Conservation (phyloP, 1,284 basidiomycete species). For the Pholiota adiposa region DNA sequence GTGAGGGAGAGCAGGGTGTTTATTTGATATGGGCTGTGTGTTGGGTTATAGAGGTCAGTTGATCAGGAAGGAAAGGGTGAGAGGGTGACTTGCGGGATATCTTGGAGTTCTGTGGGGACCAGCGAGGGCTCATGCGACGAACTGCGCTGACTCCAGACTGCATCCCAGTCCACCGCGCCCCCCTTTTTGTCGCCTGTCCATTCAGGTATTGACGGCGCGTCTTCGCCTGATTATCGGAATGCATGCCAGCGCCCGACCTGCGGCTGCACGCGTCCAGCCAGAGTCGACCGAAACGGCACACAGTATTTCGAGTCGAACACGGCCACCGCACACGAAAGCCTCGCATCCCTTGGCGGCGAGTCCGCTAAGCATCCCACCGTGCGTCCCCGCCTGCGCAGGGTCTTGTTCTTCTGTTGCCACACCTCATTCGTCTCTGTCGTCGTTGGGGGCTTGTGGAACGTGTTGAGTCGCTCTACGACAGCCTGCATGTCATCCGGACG, state of each 20-base stretch:
- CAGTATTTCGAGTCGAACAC: constrained; percentile 44
- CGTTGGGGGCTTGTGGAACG: constrained; percentile 32
- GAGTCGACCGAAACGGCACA: constrained; percentile 59
- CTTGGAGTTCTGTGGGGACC: neutral
- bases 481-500: constrained; percentile 44
- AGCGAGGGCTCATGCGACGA: constrained; percentile 10
- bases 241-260: constrained; percentile 75
- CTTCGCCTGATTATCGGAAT: constrained; percentile 40
- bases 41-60: constrained; percentile 22
- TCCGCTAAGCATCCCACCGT: constrained; percentile 65
- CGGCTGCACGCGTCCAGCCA: constrained; percentile 56
- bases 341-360: constrained; percentile 18
- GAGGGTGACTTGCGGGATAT: neutral
- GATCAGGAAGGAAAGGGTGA: neutral
- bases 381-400: constrained; percentile 10
- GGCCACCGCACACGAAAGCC: constrained; percentile 57
- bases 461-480: constrained; percentile 47
- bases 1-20: constrained; percentile 59
- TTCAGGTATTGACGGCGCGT: constrained; percentile 30
- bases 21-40: constrained; percentile 42
- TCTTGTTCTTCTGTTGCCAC: too few relatives aligned
- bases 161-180: constrained; percentile 51
- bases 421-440: neutral
- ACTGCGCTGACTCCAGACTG: constrained; percentile 46
- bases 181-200: constrained; percentile 6